Evolutionary conservation across 805 yeast species (phyloP).

Genomic region (Lachancea waltii): DNA sequence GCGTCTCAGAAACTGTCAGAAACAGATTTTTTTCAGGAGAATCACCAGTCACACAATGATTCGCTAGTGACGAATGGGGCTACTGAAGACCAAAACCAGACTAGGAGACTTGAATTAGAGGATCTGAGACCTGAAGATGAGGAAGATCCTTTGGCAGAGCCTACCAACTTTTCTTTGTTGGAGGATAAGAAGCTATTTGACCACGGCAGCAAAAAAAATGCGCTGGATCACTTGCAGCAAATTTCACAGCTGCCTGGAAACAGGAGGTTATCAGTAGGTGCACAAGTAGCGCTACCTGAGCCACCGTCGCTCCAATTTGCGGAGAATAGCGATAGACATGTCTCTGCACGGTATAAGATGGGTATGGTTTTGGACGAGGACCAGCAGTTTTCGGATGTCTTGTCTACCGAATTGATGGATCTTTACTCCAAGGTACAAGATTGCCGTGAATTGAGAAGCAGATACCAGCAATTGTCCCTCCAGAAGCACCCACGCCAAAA

Average conservation of each 20-base stretch:
- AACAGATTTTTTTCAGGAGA: too few relatives aligned
- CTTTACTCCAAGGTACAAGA: conserved; percentile 54
- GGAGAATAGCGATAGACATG: conserved; percentile 4
- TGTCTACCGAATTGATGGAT: conserved; percentile 62
- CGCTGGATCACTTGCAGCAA: conserved; percentile 19
- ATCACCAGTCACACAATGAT: too few relatives aligned
- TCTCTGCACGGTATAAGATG: conserved; percentile 35
- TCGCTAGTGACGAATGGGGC: neutral
- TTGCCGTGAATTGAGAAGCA: conserved; percentile 69
- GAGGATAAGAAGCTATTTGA: conserved; percentile 29
- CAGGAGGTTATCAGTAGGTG: conserved; percentile 22
- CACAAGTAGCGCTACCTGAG: conserved; percentile 25
- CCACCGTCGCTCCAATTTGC: conserved; percentile 12
- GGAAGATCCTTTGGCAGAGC: conserved; percentile 3
- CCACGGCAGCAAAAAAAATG: conserved; percentile 26
- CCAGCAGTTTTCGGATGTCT: conserved; percentile 48
- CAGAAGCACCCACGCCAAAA: conserved; percentile 65
- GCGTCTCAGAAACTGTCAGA: too few relatives aligned
- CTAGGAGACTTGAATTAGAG: neutral
- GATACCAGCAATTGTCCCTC: conserved; percentile 61
- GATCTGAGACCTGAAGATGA: neutral
- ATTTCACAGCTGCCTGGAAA: conserved; percentile 3
- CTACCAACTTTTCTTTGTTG: conserved; percentile 30
- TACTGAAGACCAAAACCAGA: neutral
- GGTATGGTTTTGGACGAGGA: conserved; percentile 43